Evolutionary conservation across 192 early-diverging fungal genomes (phyloP), one percentile per base, ranked within the genome.

Genomic region (Podila epigama): DNA sequence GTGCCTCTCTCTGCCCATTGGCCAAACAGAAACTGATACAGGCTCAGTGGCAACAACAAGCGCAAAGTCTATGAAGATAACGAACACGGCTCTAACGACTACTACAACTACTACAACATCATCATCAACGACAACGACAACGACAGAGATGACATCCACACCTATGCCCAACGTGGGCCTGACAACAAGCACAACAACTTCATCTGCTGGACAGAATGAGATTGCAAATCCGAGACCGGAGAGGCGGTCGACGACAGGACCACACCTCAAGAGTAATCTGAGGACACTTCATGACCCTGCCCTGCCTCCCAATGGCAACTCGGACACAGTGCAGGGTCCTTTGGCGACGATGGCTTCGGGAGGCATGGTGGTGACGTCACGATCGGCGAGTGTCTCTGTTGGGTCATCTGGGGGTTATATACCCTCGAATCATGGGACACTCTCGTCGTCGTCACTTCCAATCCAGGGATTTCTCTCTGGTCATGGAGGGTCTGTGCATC

Each of bases 241-340:
- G 25, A 54, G 52, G 52, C 25, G 52, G 29, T 32, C 44, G 25
- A 48, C 44, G 7, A 48, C 57, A 15, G 63, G 58, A 33, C 39
- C 72, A 0, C 72, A 75, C 36, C 63, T 65, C 42, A 75, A 75
- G 29, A 65, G 64, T 2, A 63, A 64, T 7, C 68, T 65, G 8
- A 75, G 64, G 29, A 34, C 72, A 5, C 66, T 63, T 5, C 57
- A 62, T 20, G 72, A 75, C 35, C 72, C 72, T 11, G 58, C 64
- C 13, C 37, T 75, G 52, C 72, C n/a, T n/a, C 63, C 72, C 42
- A 75, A 75, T 28, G 72, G 64, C 2, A 63, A 64, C 5, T 75
- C 72, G 8, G 68, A 63, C 22, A 34, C 72, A 5, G 64, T 63
- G 11, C 57, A 62, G 13, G 72, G 68, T 42, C 72, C 72, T 11